Evolutionary conservation across 208 protist species (phyloP).

Genomic region (Crithidia fasciculata): DNA sequence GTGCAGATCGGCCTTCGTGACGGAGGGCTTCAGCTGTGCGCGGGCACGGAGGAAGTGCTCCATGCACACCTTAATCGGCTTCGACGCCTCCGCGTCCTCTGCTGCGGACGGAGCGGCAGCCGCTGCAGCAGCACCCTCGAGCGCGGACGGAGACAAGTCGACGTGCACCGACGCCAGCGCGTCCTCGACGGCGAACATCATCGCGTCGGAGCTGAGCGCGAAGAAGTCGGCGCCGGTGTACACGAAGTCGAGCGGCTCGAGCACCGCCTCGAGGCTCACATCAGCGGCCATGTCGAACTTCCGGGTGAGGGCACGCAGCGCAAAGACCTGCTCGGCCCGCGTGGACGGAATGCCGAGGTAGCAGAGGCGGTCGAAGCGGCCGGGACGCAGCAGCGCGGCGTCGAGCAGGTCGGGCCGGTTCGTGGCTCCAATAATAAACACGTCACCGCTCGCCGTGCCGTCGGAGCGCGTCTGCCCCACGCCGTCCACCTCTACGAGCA

Average conservation of each 20-base stretch:
- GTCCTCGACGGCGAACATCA: constrained; percentile 94
- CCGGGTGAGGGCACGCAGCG: constrained; percentile 77
- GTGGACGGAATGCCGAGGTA: constrained; percentile 87
- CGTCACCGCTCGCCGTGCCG: constrained; percentile 72
- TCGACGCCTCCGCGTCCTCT: constrained; percentile 24
- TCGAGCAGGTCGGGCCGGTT: constrained; percentile 93
- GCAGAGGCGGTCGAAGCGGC: constrained; percentile 90
- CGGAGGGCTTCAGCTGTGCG: constrained; percentile 83
- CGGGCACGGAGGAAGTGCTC: constrained; percentile 78
- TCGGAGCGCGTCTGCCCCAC: constrained; percentile 79
- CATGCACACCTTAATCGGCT: constrained; percentile 65
- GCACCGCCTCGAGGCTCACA: constrained; percentile 61
- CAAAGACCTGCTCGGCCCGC: constrained; percentile 80
- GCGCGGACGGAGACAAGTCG: not conserved
- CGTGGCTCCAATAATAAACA: constrained; percentile 94
- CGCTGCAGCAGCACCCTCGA: not conserved
- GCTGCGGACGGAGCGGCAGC: not conserved
- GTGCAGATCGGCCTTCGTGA: constrained; percentile 70
- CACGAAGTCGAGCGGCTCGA: constrained; percentile 71
- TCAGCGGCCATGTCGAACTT: constrained; percentile 82
- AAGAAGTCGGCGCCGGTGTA: constrained; percentile 97
- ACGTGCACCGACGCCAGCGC: constrained; percentile 45
- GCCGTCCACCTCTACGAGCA: constrained; percentile 92
- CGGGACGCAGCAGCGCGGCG: constrained; percentile 91
- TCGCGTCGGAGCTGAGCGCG: constrained; percentile 94